Evolutionary conservation across 192 early-diverging fungal species (phyloP).

Genomic region (Gaertneriomyces sp.): DNA sequence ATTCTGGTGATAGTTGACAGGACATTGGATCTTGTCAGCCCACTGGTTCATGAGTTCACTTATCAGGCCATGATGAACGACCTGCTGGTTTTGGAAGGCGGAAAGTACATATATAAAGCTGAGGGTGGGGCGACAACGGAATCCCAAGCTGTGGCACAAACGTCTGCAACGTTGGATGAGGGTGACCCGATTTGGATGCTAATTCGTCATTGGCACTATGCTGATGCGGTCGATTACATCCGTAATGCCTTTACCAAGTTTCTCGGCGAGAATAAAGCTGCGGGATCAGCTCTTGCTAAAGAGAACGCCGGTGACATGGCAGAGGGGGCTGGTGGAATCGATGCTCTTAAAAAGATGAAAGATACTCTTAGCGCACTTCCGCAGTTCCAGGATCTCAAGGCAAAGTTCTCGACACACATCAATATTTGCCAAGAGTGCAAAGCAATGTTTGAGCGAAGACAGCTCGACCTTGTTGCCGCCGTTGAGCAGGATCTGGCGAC

Average conservation of each 20-base stretch:
- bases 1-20: slow-evolving; percentile 89
- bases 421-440: slow-evolving; percentile 82
- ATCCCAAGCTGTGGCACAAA: slow-evolving; percentile 36
- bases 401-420: slow-evolving; percentile 79
- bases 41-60: slow-evolving; percentile 96
- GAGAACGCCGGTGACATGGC: slow-evolving; percentile 12
- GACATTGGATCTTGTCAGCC: slow-evolving; percentile 82
- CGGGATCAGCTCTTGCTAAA: slow-evolving; percentile 34
- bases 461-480: slow-evolving; percentile 63
- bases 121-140: slow-evolving; percentile 35
- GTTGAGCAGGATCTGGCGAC: slow-evolving; percentile 83
- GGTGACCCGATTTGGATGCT: slow-evolving; percentile 70
- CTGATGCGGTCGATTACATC: slow-evolving; percentile 70
- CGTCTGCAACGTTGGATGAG: slow-evolving; percentile 63
- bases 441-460: slow-evolving; percentile 64
- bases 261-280: slow-evolving; percentile 71
- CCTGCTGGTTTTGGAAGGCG: slow-evolving; percentile 58
- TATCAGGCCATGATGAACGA: slow-evolving; percentile 99
- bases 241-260: slow-evolving; percentile 74
- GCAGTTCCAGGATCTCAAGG: slow-evolving; percentile 82
- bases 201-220: slow-evolving; percentile 79
- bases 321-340: slow-evolving; percentile 39
- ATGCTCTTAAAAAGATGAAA: slow-evolving; percentile 78
- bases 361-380: slow-evolving; percentile 78
- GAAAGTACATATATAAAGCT: slow-evolving; percentile 39